A percentile compares a stretch with the other conserved stretches of the same genome.
Evolutionary conservation across 768 basidiomycete genomes (phyloP).

Genomic region (Hebeloma cylindrosporum): DNA sequence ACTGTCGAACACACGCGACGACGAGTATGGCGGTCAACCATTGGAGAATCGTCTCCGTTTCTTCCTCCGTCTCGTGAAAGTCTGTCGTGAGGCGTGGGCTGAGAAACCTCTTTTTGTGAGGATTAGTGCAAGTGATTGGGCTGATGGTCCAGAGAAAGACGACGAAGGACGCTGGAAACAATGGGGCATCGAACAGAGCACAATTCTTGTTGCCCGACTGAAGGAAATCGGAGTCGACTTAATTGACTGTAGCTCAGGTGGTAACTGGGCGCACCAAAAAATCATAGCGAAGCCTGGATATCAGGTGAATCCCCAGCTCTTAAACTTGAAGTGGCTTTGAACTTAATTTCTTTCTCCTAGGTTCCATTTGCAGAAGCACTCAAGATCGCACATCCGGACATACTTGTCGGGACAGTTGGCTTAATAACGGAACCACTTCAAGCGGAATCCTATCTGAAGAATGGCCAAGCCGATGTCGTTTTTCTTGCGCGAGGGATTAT

Average conservation of each 20-base stretch:
- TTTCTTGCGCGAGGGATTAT: conserved; percentile 68
- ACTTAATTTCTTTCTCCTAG: conserved; percentile 31
- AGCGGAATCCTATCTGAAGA: conserved; percentile 59
- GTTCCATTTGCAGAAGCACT: conserved; percentile 68
- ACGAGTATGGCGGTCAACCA: conserved; percentile 66
- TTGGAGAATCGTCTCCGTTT: conserved; percentile 74
- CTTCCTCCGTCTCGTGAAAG: conserved; percentile 55
- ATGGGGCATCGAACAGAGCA: conserved; percentile 82
- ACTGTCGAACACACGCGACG: conserved; percentile 68
- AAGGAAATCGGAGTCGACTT: conserved; percentile 68
- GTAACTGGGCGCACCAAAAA: conserved; percentile 61
- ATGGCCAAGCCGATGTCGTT: conserved; percentile 68
- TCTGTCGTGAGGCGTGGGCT: conserved; percentile 55
- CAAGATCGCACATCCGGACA: conserved; percentile 56
- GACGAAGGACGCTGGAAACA: conserved; percentile 56
- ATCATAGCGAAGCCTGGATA: conserved; percentile 58
- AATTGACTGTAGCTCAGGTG: conserved; percentile 71
- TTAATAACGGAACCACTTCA: conserved; percentile 60
- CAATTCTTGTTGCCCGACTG: conserved; percentile 53
- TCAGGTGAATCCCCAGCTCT: conserved; percentile 44
- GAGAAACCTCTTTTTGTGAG: conserved; percentile 72
- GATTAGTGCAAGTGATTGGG: conserved; percentile 70
- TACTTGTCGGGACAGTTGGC: conserved; percentile 66
- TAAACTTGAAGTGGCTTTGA: not conserved
- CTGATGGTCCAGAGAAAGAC: conserved; percentile 54